These are phyloP conservation scores for Phytophthora pluvialis DNA, from an alignment of 352 stramenopile genomes.

Conservation along the genomic window DNA sequence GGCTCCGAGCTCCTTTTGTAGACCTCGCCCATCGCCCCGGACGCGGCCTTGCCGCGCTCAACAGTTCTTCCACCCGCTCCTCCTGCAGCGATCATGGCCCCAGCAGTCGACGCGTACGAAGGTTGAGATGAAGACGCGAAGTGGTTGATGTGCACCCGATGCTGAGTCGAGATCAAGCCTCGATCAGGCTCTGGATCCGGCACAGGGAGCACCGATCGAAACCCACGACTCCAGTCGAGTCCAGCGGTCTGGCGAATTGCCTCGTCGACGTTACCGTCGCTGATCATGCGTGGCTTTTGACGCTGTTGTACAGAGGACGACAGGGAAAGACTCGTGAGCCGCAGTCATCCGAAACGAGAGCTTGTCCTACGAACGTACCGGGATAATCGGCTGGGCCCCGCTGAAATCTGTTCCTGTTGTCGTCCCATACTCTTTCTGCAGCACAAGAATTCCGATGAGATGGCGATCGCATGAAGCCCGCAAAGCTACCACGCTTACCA, in stretches of 20 bases:
- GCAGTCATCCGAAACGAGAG: not conserved
- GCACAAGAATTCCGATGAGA: not conserved
- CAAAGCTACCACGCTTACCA: constrained; percentile 37
- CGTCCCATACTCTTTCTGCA: constrained; percentile 72
- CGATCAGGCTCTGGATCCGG: constrained; percentile 63
- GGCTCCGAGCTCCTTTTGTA: constrained; percentile 64
- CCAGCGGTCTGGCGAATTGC: constrained; percentile 56
- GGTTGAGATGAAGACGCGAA: constrained; percentile 30
- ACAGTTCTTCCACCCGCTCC: constrained; percentile 46
- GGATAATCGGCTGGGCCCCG: constrained; percentile 37
- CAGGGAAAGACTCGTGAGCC: constrained; percentile 5
- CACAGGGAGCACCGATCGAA: constrained; percentile 59
- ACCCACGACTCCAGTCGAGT: constrained; percentile 46
- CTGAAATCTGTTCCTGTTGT: constrained; percentile 59
- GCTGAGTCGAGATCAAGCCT: constrained; percentile 72
- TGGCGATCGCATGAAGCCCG: not conserved
- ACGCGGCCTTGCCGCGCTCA: constrained; percentile 70
- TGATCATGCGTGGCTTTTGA: constrained; percentile 58
- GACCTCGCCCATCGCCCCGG: constrained; percentile 68
- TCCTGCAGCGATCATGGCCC: constrained; percentile 48
- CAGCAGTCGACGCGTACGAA: constrained; percentile 20
- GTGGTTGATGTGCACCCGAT: constrained; percentile 60
- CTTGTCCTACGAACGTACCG: constrained; percentile 32
- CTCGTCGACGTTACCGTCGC: constrained; percentile 61
- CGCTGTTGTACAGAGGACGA: constrained; percentile 28